phyloP scores from a whole-genome alignment of 2,329 filamentous ascomycete species.

The Aureobasidium sp. region DNA sequence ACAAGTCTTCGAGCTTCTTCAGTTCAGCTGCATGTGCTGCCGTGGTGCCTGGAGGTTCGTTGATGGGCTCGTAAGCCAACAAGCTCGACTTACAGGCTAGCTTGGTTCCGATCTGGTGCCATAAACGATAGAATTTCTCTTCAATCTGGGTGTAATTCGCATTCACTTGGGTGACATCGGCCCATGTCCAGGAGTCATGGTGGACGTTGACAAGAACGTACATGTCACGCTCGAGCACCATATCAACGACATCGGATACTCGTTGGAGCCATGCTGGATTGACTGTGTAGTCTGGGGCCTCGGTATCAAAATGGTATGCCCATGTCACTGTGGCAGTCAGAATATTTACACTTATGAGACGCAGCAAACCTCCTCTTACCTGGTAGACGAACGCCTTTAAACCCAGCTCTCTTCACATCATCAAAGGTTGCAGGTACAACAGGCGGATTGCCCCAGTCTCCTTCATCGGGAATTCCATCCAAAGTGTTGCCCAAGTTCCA shows the following conservation, averaged over 20 bases:
- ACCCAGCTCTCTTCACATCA: constrained; percentile 46
- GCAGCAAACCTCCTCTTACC: constrained; percentile 23
- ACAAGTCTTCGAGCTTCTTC: constrained; percentile 52
- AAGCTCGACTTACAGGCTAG: constrained; percentile 48
- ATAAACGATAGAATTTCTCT: constrained; percentile 49
- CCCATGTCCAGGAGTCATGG: constrained; percentile 55
- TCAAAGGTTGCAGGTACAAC: constrained; percentile 46
- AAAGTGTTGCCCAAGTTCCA: constrained; percentile 58
- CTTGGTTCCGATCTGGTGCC: constrained; percentile 51
- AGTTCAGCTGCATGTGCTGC: constrained; percentile 44
- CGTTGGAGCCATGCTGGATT: constrained; percentile 50
- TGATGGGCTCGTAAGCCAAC: constrained; percentile 54
- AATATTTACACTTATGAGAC: neutral
- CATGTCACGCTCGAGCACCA: constrained; percentile 45
- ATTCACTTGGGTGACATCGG: constrained; percentile 42
- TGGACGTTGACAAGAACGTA: constrained; percentile 53
- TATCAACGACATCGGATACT: constrained; percentile 52
- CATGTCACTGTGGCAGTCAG: constrained; percentile 44
- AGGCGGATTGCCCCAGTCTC: constrained; percentile 52
- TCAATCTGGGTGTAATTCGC: constrained; percentile 47
- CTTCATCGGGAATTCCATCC: constrained; percentile 50
- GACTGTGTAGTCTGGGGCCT: constrained; percentile 48
- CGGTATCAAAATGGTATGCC: constrained; percentile 48
- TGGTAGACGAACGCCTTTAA: constrained; percentile 52
- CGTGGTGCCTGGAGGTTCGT: constrained; percentile 50